A percentile compares a stretch with the other conserved stretches of the same genome.
These are phyloP conservation scores for Kwoniella heveanensis DNA, from an alignment of 768 basidiomycete genomes.

Conservation along the genomic window DNA sequence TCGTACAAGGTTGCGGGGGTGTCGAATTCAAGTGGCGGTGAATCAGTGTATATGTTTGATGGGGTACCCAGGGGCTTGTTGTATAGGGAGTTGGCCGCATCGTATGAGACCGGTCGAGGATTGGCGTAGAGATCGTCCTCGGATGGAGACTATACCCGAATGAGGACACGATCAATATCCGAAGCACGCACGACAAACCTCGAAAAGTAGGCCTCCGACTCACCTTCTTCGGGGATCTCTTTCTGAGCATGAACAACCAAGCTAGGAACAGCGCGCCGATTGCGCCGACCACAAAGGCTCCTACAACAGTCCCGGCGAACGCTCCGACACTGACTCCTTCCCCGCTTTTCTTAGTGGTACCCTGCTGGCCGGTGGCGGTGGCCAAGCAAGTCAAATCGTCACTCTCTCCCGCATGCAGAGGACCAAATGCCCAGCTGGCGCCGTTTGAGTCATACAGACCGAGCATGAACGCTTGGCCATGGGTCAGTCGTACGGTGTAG, in stretches of 20 bases:
- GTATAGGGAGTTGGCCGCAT: conserved; percentile 11
- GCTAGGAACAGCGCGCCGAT: conserved; percentile 19
- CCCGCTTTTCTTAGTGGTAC: not conserved
- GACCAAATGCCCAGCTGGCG: conserved; percentile 40
- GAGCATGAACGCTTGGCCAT: conserved; percentile 47
- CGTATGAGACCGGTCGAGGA: conserved; percentile 24
- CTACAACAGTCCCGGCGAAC: conserved; percentile 30
- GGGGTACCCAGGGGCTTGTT: conserved; percentile 13
- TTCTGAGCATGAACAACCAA: conserved; percentile 19
- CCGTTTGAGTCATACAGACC: conserved; percentile 37
- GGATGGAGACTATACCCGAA: conserved; percentile 16
- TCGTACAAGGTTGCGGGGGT: conserved; percentile 26
- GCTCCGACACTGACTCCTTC: conserved; percentile 10
- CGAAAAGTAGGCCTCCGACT: conserved; percentile 5
- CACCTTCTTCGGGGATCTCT: conserved; percentile 2
- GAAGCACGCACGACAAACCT: not conserved
- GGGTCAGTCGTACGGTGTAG: conserved; percentile 43
- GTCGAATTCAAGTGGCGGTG: conserved; percentile 20
- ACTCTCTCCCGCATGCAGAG: conserved; percentile 36
- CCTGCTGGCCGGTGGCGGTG: conserved; percentile 29
- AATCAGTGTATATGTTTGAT: conserved; percentile 8
- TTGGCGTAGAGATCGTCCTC: conserved; percentile 21
- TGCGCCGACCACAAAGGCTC: conserved; percentile 30
- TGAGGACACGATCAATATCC: not conserved
- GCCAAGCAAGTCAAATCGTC: conserved; percentile 33